Evolutionary conservation across 1,284 basidiomycete species (phyloP).

Genomic region (Mixia osmundae): DNA sequence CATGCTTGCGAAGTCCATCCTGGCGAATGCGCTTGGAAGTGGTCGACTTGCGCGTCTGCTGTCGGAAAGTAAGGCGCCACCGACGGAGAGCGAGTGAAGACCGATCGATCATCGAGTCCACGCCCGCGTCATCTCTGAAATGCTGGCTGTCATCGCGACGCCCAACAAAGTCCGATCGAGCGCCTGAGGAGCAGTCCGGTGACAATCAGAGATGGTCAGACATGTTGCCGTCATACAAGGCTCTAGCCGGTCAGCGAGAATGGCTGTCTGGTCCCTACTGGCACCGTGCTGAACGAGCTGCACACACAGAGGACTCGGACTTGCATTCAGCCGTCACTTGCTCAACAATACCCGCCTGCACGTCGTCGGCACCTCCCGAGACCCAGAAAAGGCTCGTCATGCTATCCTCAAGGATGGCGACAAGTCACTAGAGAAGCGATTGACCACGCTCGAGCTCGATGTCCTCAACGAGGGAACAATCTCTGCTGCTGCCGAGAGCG

Average conservation of each 20-base stretch:
- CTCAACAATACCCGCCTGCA: conserved; percentile 23
- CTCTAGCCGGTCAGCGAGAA: conserved; percentile 4
- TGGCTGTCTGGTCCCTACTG: background rate
- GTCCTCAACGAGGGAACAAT: conserved; percentile 24
- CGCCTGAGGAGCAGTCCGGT: too few species aligned
- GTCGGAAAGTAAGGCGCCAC: too few species aligned
- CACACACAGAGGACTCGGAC: background rate
- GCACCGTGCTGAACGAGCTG: background rate
- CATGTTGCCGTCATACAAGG: conserved; percentile 17
- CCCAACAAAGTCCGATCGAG: too few species aligned
- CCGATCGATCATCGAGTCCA: too few species aligned
- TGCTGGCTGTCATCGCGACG: too few species aligned
- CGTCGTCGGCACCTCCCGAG: conserved; percentile 26
- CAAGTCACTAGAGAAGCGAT: conserved; percentile 16
- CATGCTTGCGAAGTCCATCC: too few species aligned
- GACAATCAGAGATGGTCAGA: too few species aligned
- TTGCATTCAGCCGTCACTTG: conserved; percentile 13
- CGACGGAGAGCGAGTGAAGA: too few species aligned
- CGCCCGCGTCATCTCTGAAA: too few species aligned
- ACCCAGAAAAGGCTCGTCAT: conserved; percentile 18
- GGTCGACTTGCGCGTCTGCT: too few species aligned
- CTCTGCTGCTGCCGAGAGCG: conserved; percentile 20
- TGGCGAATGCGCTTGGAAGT: too few species aligned
- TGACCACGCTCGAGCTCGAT: conserved; percentile 25
- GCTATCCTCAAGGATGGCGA: conserved; percentile 17